Conservation (phyloP, 768 basidiomycete species). For the Phylloporus arenicola region DNA sequence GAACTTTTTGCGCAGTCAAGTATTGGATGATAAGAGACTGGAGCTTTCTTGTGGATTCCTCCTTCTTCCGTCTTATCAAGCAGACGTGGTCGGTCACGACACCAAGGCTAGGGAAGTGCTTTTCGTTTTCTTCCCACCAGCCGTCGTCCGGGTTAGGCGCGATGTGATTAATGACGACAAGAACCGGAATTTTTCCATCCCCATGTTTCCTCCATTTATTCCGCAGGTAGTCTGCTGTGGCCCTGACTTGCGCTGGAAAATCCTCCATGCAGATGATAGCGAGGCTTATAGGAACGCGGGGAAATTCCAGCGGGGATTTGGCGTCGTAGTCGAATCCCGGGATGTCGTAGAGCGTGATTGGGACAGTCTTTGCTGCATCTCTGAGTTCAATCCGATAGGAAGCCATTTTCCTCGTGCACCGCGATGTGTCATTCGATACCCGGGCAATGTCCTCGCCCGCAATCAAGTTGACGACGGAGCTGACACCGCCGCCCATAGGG, state of each 20-base stretch:
- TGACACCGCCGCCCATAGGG: conserved; percentile 22
- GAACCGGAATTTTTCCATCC: conserved; percentile 11
- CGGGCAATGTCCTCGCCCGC: conserved; percentile 15
- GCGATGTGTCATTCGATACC: conserved; percentile 15
- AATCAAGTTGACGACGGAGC: conserved; percentile 30
- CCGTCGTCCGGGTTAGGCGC: conserved; percentile 13
- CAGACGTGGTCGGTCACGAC: conserved; percentile 14
- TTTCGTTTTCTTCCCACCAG: conserved; percentile 23
- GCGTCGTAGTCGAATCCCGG: conserved; percentile 18
- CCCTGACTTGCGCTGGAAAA: conserved; percentile 16
- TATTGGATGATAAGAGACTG: conserved; percentile 15
- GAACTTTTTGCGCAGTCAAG: conserved; percentile 4
- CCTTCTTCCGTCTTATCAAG: conserved; percentile 13
- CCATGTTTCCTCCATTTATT: conserved; percentile 15
- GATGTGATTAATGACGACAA: conserved; percentile 20
- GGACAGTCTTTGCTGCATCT: conserved; percentile 5
- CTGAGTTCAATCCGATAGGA: conserved; percentile 15
- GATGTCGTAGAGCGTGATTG: conserved; percentile 19
- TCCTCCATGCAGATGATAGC: conserved; percentile 21
- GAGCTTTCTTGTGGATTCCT: conserved; percentile 17
- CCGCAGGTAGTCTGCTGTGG: conserved; percentile 16
- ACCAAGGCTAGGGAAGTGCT: conserved; percentile 15
- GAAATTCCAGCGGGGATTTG: conserved; percentile 16
- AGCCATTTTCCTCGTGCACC: conserved; percentile 15
- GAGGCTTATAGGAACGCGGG: conserved; percentile 18